Evolutionary conservation across 2,329 filamentous ascomycete genomes (phyloP), one percentile per base, ranked within the genome.

Genomic region (Rasamsonia emersonii): DNA sequence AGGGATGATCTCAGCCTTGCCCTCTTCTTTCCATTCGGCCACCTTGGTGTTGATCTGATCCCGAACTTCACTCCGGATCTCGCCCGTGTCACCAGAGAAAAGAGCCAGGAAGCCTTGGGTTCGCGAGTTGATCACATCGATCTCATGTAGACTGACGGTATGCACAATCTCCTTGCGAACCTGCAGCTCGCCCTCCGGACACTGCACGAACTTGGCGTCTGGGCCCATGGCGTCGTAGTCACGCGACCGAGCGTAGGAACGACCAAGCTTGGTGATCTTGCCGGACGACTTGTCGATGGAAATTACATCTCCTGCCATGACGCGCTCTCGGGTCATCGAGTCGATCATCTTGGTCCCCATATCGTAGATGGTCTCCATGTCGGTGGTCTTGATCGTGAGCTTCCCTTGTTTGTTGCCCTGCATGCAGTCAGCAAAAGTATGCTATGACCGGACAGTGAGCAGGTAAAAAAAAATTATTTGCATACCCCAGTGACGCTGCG

Each of bases 331-430:
- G 46, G 88, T 95, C 86, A 98, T 95, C 44, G 86, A 86, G 56
- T 98, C 91, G 46, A 98, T 98, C 91, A 98, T 96, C 67, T 96
- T 96, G 46, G 83, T 89, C 44, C 91, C 91, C 88, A 98, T 95
- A 53, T 98, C 91, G 66, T 96, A 98, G 45, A 98, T 84, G 9
- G 91, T 94, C 64, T 98, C 91, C 91, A 98, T 98, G 60, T 98
- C 91, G 37, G 89, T 96, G 8, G 91, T 98, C 68, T 98, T 98
- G 68, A 98, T 94, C 13, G 91, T 98, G 43, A 98, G 79, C 65
- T 98, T 98, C 53, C 91, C 91, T 70, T 95, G 89, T 71, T 96
- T 98, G 53, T 91, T 93, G 46, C 83, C 85, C 71, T 75, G 29
- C n/a, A n/a, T n/a, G n/a, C n/a, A n/a, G n/a, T n/a, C n/a, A n/a